These are phyloP conservation scores for Trichophyton schoenleinii DNA, from an alignment of 2,329 filamentous ascomycete species.

Conservation along the genomic window DNA sequence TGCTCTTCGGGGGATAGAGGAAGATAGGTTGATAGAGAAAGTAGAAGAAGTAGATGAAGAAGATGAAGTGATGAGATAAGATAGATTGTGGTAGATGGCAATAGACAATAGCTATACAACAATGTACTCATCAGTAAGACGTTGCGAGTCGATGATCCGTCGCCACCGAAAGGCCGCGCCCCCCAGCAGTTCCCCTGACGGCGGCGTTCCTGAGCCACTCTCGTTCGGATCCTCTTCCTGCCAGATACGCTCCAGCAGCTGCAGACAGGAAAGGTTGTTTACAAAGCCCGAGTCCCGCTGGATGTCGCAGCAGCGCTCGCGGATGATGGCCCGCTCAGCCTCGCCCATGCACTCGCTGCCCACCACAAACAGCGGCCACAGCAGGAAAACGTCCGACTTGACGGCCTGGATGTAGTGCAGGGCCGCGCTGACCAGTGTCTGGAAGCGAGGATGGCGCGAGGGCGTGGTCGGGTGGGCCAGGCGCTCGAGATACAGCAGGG, in stretches of 20 bases:
- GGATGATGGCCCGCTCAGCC: constrained; percentile 64
- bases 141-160: constrained; percentile 20
- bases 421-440: constrained; percentile 68
- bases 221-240: constrained; percentile 24
- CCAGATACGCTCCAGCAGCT: constrained; percentile 80
- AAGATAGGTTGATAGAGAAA: not conserved
- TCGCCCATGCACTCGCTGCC: constrained; percentile 81
- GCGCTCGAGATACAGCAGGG: constrained; percentile 78
- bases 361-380: constrained; percentile 86
- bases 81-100: constrained; percentile 5
- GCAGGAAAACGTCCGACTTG: constrained; percentile 71
- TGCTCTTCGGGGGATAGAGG: not conserved
- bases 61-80: not conserved
- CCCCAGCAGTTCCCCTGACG: constrained; percentile 1
- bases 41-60: not conserved
- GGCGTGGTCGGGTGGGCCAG: constrained; percentile 65
- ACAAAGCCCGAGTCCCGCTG: constrained; percentile 82
- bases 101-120: constrained; percentile 19
- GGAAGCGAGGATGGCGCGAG: constrained; percentile 63
- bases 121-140: constrained; percentile 21
- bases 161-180: constrained; percentile 20
- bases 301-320: constrained; percentile 70
- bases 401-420: constrained; percentile 74
- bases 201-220: not conserved
- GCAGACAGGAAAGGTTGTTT: constrained; percentile 78